Conservation (phyloP, 306 rosid species). For the Amphicarpaea edgeworthii region DNA sequence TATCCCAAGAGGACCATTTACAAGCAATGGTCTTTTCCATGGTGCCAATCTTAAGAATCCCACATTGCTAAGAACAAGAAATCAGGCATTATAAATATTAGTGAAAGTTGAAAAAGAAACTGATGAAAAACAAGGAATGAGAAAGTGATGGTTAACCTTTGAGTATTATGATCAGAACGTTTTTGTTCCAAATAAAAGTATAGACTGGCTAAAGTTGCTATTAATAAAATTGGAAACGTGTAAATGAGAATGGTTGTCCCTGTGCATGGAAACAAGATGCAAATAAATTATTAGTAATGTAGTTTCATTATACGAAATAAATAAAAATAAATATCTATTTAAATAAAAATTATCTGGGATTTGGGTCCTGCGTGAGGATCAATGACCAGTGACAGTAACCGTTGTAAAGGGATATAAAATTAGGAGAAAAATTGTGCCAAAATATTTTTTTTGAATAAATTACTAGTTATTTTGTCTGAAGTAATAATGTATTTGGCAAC, state of each 20-base stretch:
- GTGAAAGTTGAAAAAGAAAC: not conserved
- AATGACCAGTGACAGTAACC: not conserved
- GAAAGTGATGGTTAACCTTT: constrained; percentile 48
- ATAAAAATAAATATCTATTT: too few species aligned
- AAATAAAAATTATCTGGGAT: too few species aligned
- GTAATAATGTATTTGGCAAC: not conserved
- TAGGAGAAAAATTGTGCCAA: not conserved
- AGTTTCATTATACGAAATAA: not conserved
- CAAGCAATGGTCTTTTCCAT: constrained; percentile 59
- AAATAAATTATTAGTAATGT: not conserved
- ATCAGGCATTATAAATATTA: not conserved
- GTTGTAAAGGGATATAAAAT: not conserved
- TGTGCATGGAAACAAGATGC: constrained; percentile 8
- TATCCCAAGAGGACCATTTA: constrained; percentile 65
- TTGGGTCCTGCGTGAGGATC: not conserved
- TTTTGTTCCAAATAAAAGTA: constrained; percentile 54
- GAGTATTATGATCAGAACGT: constrained; percentile 15
- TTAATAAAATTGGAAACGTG: constrained; percentile 57
- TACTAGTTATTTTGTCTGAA: not conserved
- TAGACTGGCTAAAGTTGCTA: constrained; percentile 55
- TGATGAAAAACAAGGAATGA: not conserved
- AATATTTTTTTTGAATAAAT: not conserved
- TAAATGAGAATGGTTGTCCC: constrained; percentile 56
- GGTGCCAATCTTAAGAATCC: constrained; percentile 38
- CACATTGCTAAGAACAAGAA: constrained; percentile 44